Conservation (phyloP, 2,329 filamentous ascomycete species). For the Aureobasidium subglaciale region DNA sequence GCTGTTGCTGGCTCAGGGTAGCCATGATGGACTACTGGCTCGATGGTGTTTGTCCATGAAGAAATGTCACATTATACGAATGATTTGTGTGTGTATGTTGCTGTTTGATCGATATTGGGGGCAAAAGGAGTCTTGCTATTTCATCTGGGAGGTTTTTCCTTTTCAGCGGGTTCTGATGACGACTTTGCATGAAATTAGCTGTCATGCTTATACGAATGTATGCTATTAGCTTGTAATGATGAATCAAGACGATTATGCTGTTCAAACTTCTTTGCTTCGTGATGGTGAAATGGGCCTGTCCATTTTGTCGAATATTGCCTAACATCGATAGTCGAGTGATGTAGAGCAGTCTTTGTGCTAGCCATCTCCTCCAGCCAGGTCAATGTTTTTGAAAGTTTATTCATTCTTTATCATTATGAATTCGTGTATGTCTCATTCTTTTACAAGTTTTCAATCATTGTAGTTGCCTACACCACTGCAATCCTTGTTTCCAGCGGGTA, state of each 20-base stretch:
- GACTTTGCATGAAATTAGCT: background rate
- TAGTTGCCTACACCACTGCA: conserved; percentile 51
- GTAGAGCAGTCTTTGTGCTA: no score
- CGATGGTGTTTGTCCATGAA: background rate
- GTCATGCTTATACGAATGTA: background rate
- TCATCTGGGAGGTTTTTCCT: background rate
- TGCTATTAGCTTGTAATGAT: background rate
- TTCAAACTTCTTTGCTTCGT: no score
- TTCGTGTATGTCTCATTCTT: background rate
- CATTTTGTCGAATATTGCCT: no score
- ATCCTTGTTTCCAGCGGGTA: conserved; percentile 49
- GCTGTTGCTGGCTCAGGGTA: no score
- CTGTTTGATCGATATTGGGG: background rate
- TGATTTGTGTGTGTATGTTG: background rate
- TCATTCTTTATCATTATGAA: no score
- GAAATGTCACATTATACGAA: no score
- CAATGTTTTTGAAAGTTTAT: no score
- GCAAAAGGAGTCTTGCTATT: background rate
- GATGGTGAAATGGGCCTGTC: no score
- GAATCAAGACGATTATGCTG: background rate
- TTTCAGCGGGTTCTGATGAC: background rate
- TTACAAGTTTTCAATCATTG: conserved; percentile 38
- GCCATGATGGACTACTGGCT: background rate
- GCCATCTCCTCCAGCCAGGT: no score
- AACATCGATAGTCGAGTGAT: no score